Conservation (phyloP, 2,329 filamentous ascomycete species). For the Fusarium poae region DNA sequence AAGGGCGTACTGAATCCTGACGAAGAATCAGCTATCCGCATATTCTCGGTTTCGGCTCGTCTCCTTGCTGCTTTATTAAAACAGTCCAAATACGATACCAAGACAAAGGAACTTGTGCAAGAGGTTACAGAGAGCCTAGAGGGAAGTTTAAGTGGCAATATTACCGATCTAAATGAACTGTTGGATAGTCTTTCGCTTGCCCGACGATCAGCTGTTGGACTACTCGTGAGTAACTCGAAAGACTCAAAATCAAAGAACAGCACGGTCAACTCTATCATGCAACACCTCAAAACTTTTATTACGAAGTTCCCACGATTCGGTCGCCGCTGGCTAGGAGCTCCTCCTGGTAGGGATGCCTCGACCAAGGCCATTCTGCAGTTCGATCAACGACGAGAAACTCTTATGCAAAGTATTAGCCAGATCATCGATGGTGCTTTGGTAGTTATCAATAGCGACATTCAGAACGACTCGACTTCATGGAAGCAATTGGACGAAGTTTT, state of each 20-base stretch:
- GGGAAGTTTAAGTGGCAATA: conserved; percentile 70
- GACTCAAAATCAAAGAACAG: conserved; percentile 23
- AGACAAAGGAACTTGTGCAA: conserved; percentile 59
- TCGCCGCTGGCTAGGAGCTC: conserved; percentile 71
- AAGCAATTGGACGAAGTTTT: conserved; percentile 68
- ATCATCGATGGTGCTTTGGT: conserved; percentile 72
- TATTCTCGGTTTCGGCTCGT: conserved; percentile 67
- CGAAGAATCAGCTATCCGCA: conserved; percentile 62
- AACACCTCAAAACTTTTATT: conserved; percentile 67
- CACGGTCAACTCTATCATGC: conserved; percentile 43
- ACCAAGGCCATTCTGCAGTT: conserved; percentile 72
- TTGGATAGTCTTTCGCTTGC: conserved; percentile 68
- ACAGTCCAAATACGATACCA: conserved; percentile 52
- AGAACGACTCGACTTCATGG: conserved; percentile 64
- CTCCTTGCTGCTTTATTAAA: conserved; percentile 68
- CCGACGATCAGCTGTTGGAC: conserved; percentile 66
- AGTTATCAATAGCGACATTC: conserved; percentile 66
- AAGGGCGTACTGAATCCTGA: conserved; percentile 54
- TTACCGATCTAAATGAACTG: conserved; percentile 71
- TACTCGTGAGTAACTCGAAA: conserved; percentile 56
- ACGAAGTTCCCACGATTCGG: conserved; percentile 71
- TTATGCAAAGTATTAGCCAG: conserved; percentile 66
- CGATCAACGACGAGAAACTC: conserved; percentile 68
- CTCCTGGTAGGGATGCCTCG: conserved; percentile 63
- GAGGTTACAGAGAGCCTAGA: conserved; percentile 68